Conservation (phyloP, 2,329 filamentous ascomycete genomes). For the Trichophyton mentagrophytes region DNA sequence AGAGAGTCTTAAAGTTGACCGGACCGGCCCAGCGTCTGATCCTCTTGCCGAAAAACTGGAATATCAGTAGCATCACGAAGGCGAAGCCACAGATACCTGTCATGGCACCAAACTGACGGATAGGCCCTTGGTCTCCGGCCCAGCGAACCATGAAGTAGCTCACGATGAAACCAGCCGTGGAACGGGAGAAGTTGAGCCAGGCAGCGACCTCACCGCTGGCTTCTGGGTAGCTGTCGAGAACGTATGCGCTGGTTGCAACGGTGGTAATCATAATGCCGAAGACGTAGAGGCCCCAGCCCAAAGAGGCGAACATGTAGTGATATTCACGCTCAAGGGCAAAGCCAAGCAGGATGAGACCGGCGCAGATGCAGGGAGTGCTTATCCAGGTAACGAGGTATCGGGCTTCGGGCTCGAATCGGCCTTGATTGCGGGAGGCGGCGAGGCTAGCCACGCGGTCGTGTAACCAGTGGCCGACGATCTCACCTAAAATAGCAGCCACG, state of each 20-base stretch:
- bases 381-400: conserved; percentile 40
- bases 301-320: conserved; percentile 41
- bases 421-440: conserved; percentile 37
- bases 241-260: conserved; percentile 41
- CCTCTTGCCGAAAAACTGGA: conserved; percentile 29
- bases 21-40: conserved; percentile 27
- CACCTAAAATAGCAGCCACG: conserved; percentile 42
- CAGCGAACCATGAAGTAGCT: conserved; percentile 43
- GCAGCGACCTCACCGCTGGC: conserved; percentile 42
- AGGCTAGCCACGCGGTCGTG: conserved; percentile 39
- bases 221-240: conserved; percentile 44
- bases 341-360: conserved; percentile 41
- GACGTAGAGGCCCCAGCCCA: conserved; percentile 43
- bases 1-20: conserved; percentile 23
- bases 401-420: conserved; percentile 46
- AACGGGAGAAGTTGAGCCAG: conserved; percentile 41
- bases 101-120: conserved; percentile 37
- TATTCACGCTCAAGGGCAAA: conserved; percentile 39
- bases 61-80: conserved; percentile 25
- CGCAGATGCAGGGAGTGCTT: conserved; percentile 37
- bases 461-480: conserved; percentile 43
- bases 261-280: conserved; percentile 46
- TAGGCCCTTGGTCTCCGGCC: conserved; percentile 34
- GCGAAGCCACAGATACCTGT: conserved; percentile 29
- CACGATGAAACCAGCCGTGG: conserved; percentile 40